Evolutionary conservation across 2,329 filamentous ascomycete species (phyloP), one percentile per base, ranked within the genome.

Genomic region (Capronia coronata): DNA sequence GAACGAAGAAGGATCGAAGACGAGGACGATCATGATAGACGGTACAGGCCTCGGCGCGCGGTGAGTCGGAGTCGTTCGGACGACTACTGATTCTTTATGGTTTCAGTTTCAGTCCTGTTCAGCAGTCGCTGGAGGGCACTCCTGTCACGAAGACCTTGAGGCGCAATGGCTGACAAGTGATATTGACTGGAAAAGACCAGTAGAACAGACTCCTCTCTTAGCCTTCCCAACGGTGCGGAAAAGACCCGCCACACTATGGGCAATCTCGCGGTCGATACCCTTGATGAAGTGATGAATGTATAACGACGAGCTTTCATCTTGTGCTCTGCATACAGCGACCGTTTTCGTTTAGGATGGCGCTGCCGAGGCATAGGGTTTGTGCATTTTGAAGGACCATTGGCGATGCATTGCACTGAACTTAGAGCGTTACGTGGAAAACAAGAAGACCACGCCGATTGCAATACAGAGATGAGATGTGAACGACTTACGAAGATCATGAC

Each of bases 41-140:
- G 40, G 22, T 41, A 45, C 21, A 41, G 32, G 25, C 48, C 52
- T 46, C 52, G 48, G 32, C 44, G 42, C 44, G 48, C 41, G 48
- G 52, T 54, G 48, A 54, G 52, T 54, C 52, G 48, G 21, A 16
- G 45, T 49, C 52, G 52, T 47, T 38, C n/a, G 14, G 42, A 47
- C 30, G 45, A 48, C 32, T 38, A 49, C 21, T 54, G 45, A 51
- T 32, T 25, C 34, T 27, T 45, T 14, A 3, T 40, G 9, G 22
- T 34, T 16, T 18, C 35, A 19, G 25, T 9, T 18, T 37, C 16
- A 7, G 11, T 11, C 34, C 37, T 46, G 22, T 10, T 47, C 16
- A 38, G 38, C 29, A n/a, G 13, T 32, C 29, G 7, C 29, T 3
- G 13, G 11, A n/a, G 11, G 29, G 29, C 3, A 10, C n/a, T n/a